Evolutionary conservation across 352 stramenopile genomes (phyloP).

Genomic region (Phytopythium oedochilum): DNA sequence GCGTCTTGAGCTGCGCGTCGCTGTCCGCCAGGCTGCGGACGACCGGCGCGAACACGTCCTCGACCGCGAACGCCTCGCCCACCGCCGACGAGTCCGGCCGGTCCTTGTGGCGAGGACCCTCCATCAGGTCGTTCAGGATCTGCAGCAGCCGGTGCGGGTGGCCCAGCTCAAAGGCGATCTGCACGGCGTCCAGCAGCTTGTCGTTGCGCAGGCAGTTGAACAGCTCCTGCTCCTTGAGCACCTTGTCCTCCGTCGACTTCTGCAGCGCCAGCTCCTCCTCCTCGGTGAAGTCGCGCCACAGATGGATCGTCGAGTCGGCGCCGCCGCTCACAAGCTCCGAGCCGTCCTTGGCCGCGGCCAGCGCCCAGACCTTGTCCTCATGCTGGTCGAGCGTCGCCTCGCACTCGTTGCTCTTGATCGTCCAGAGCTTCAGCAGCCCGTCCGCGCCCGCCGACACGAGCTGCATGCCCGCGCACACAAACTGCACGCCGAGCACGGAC

Average conservation of each 20-base stretch:
- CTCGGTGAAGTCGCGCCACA: conserved; percentile 94
- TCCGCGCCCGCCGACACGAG: conserved; percentile 94
- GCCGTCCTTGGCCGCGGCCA: conserved; percentile 87
- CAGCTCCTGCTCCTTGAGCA: conserved; percentile 95
- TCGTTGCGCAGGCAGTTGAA: conserved; percentile 92
- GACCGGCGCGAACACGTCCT: conserved; percentile 57
- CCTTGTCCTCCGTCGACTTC: conserved; percentile 83
- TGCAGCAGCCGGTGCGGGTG: conserved; percentile 93
- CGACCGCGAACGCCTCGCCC: conserved; percentile 47
- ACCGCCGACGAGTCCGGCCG: conserved; percentile 40
- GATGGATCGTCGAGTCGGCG: conserved; percentile 92
- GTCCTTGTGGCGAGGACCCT: conserved; percentile 65
- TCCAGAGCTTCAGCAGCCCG: conserved; percentile 98
- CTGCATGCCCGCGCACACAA: conserved; percentile 89
- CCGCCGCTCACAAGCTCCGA: conserved; percentile 92
- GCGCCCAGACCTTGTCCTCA: conserved; percentile 97
- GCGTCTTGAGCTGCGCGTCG: conserved; percentile 80
- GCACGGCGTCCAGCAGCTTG: conserved; percentile 83
- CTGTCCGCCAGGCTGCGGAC: conserved; percentile 69
- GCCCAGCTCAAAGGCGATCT: conserved; percentile 90
- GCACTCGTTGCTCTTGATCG: conserved; percentile 97
- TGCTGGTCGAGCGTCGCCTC: conserved; percentile 96
- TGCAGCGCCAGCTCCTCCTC: conserved; percentile 84
- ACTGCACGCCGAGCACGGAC: conserved; percentile 88
- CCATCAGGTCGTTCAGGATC: conserved; percentile 82